Evolutionary conservation across 2,329 filamentous ascomycete species (phyloP), one percentile per base, ranked within the genome.

Genomic region (Penicillium sp.): DNA sequence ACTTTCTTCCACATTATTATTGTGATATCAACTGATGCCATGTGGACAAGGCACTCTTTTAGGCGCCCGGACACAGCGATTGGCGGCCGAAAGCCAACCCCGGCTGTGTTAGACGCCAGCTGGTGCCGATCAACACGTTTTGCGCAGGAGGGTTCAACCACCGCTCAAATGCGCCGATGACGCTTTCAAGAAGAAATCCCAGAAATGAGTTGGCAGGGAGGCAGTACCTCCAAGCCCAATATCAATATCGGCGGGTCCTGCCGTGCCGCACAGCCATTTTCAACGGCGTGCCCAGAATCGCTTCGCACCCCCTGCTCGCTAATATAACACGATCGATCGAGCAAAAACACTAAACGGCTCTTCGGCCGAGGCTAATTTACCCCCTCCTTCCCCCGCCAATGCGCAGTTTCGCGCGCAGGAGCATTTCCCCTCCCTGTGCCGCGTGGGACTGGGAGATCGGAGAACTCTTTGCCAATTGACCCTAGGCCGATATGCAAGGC

Each of bases 1-100:
- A 36, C 30, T 33, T 38, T 30, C n/a, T n/a, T n/a, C n/a, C n/a
- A n/a, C n/a, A n/a, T n/a, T n/a, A n/a, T n/a, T n/a, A n/a, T n/a
- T 44, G 32, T 42, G 36, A 35, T 31, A 39, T 22, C 11, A 22
- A 39, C 34, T 32, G 25, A 41, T 30, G 28, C 15, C n/a, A 12
- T 39, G 42, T 45, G 42, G 44, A 33, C 34, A 16, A 41, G 31
- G 37, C 37, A 42, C 36, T 32, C 27, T 32, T 35, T 50, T 47
- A 51, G 47, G 50, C 51, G 48, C 50, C 42, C 32, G 33, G 23
- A 20, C 32, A 45, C 39, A 42, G 28, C 30, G 45, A 50, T 50
- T 50, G 45, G 47, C 33, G 38, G 38, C 27, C 46, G 35, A 39
- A 28, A 35, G 33, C 39, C 30, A 44, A 32, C 28, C 28, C 7